Evolutionary conservation across 768 basidiomycete genomes (phyloP).

Genomic region (Hygrophorus pudorinus): DNA sequence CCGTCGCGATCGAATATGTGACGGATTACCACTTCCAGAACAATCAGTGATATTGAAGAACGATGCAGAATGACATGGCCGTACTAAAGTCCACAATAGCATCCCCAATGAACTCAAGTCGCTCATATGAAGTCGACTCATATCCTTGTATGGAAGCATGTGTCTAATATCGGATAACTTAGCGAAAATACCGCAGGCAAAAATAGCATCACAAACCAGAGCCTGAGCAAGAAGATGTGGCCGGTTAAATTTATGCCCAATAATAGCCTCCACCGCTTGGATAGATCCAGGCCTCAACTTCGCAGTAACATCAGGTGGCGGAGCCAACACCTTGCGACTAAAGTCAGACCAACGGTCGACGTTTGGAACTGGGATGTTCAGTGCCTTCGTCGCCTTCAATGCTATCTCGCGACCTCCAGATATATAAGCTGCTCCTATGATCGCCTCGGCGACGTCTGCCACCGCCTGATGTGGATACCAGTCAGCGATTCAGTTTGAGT

Average conservation of each 20-base stretch:
- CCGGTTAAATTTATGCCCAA: constrained; percentile 51
- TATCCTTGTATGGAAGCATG: constrained; percentile 52
- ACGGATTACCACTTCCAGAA: constrained; percentile 53
- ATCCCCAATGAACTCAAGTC: constrained; percentile 81
- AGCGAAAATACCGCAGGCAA: background rate
- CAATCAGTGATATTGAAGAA: constrained; percentile 7
- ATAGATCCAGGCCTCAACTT: constrained; percentile 39
- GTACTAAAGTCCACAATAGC: constrained; percentile 75
- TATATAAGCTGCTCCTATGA: constrained; percentile 74
- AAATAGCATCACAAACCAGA: constrained; percentile 37
- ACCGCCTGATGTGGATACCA: constrained; percentile 39
- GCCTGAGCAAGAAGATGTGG: constrained; percentile 64
- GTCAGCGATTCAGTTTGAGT: constrained; percentile 3
- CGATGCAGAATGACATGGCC: constrained; percentile 17
- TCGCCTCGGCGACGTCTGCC: constrained; percentile 79
- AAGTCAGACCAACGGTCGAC: constrained; percentile 71
- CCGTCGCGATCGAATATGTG: constrained; percentile 59
- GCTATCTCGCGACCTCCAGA: constrained; percentile 63
- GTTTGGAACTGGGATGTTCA: constrained; percentile 55
- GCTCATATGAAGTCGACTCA: constrained; percentile 54
- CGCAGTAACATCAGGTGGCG: constrained; percentile 32
- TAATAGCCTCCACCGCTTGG: constrained; percentile 49
- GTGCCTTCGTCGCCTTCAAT: constrained; percentile 49
- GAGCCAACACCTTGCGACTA: constrained; percentile 33
- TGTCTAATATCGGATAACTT: constrained; percentile 39